Conservation (phyloP, 179 eudicot genomes). For the Kewa caespitosa region DNA sequence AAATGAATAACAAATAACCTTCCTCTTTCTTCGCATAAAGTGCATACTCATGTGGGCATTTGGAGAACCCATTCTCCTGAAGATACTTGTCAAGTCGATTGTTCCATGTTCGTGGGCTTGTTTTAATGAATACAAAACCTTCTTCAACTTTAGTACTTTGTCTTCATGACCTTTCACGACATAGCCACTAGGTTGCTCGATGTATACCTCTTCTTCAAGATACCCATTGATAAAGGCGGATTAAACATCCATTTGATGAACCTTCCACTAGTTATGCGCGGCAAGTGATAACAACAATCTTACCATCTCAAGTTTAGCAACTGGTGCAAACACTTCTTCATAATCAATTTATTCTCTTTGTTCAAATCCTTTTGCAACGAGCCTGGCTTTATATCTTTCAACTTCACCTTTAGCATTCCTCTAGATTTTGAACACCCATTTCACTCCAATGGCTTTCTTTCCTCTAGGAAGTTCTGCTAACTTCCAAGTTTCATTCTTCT, state of each 20-base stretch:
- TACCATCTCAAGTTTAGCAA: neutral
- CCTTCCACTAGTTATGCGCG: neutral
- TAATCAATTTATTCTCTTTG: neutral
- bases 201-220: neutral
- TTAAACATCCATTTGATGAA: neutral
- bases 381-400: constrained; percentile 4
- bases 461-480: neutral
- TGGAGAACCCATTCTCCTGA: neutral
- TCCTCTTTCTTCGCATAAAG: neutral
- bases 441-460: neutral
- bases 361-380: constrained; percentile 7
- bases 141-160: neutral
- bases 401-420: neutral
- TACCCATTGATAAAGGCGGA: neutral
- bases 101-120: neutral
- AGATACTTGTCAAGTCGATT: neutral
- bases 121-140: neutral
- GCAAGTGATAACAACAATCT: neutral
- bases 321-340: constrained; percentile 2
- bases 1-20: neutral
- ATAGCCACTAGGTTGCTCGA: neutral
- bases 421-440: neutral
- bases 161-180: neutral
- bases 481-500: neutral
- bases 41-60: neutral